A percentile compares a stretch with the other conserved stretches of the same genome.
Evolutionary conservation across 2,329 filamentous ascomycete genomes (phyloP).

Genomic region (Blumeria hordei): DNA sequence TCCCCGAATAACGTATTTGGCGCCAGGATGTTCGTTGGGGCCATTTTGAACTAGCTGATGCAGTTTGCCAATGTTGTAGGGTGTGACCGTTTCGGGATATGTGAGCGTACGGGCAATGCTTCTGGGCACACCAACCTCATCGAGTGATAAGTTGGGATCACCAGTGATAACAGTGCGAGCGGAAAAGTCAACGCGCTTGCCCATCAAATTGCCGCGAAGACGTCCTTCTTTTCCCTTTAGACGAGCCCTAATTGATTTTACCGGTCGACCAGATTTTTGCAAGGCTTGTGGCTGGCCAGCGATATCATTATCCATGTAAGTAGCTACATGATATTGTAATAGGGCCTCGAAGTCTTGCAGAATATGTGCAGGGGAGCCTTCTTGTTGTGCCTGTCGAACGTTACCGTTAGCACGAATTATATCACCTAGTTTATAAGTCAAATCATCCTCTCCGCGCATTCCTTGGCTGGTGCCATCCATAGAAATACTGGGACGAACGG

Average conservation of each 20-base stretch:
- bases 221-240: conserved; percentile 98
- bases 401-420: conserved; percentile 96
- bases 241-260: conserved; percentile 89
- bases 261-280: conserved; percentile 87
- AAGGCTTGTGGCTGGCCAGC: conserved; percentile 82
- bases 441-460: conserved; percentile 87
- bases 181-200: conserved; percentile 97
- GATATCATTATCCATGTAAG: conserved; percentile 99
- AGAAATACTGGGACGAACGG: conserved; percentile 88
- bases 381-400: conserved; percentile 69
- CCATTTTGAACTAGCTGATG: conserved; percentile 79
- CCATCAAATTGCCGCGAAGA: conserved; percentile 96
- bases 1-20: conserved; percentile 84
- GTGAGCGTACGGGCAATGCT: conserved; percentile 84
- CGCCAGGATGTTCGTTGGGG: conserved; percentile 83
- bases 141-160: conserved; percentile 85
- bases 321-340: conserved; percentile 92
- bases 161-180: conserved; percentile 98
- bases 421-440: conserved; percentile 97
- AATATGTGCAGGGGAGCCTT: conserved; percentile 81
- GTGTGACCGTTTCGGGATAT: conserved; percentile 91
- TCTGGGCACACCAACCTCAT: conserved; percentile 89
- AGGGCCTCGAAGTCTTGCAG: conserved; percentile 74
- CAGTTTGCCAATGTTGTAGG: conserved; percentile 88
- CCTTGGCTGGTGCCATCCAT: conserved; percentile 87